Evolutionary conservation across 805 yeast species (phyloP).

Genomic region (Metschnikowia noctiluminum): DNA sequence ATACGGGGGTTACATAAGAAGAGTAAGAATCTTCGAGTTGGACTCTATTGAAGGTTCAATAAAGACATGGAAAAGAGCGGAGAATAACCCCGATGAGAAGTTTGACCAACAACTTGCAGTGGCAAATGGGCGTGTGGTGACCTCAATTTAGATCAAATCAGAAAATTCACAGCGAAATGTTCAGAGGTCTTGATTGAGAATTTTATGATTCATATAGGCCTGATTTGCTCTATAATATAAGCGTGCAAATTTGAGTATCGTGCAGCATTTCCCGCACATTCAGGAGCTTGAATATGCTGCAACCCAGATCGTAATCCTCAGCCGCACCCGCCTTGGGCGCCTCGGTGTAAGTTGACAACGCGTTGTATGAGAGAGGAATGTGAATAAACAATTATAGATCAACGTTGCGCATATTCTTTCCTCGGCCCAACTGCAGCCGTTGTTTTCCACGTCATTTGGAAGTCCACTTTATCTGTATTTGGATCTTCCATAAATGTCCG

Average conservation of each 20-base stretch:
- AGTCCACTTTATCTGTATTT: too few species aligned
- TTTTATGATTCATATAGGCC: too few species aligned
- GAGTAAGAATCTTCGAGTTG: conserved; percentile 70
- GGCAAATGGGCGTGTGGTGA: conserved; percentile 10
- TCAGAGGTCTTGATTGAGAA: too few species aligned
- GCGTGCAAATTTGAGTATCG: too few species aligned
- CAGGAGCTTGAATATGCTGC: not conserved
- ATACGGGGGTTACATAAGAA: conserved; percentile 80
- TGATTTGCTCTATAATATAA: too few species aligned
- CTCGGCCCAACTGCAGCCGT: too few species aligned
- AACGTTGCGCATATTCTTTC: too few species aligned
- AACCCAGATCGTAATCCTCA: not conserved
- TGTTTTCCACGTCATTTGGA: too few species aligned
- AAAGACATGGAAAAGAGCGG: conserved; percentile 70
- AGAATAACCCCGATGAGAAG: conserved; percentile 45
- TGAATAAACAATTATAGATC: not conserved
- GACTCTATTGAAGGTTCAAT: conserved; percentile 49
- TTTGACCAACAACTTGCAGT: conserved; percentile 52
- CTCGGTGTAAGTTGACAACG: not conserved
- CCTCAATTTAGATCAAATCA: not conserved
- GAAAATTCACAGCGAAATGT: not conserved
- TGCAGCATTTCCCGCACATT: too few species aligned
- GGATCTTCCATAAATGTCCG: conserved; percentile 8
- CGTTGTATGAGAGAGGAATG: conserved; percentile 2
- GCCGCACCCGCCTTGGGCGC: not conserved